Conservation (phyloP, 345 rosid species). For the Alliaria petiolata region DNA sequence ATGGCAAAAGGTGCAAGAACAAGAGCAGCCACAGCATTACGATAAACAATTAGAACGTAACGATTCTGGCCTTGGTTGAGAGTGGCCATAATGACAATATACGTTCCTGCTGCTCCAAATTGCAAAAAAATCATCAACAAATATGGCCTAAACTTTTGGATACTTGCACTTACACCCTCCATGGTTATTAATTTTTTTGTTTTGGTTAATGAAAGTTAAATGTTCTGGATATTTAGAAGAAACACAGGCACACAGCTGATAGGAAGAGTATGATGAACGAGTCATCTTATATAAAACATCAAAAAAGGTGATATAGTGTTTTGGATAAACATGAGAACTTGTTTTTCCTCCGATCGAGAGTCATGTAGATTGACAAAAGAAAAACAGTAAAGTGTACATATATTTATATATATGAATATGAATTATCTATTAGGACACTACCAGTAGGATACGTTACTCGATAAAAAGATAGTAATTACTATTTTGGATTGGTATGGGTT, state of each 20-base stretch:
- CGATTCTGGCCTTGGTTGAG: slow-evolving; percentile 80
- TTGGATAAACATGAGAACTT: slow-evolving; percentile 25
- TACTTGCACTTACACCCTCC: slow-evolving; percentile 3
- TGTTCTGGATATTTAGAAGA: neutral
- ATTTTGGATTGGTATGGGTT: neutral
- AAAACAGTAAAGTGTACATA: slow-evolving; percentile 13
- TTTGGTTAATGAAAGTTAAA: neutral
- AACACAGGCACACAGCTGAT: neutral
- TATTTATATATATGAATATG: neutral
- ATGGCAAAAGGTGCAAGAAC: slow-evolving; percentile 76
- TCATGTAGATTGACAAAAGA: slow-evolving; percentile 20
- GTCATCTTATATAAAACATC: slow-evolving; percentile 25
- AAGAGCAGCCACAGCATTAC: slow-evolving; percentile 69
- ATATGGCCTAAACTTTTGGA: slow-evolving; percentile 47
- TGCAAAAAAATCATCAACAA: slow-evolving; percentile 68
- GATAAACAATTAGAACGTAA: slow-evolving; percentile 65
- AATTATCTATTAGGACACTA: neutral
- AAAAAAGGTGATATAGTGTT: slow-evolving; percentile 27
- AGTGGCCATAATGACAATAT: slow-evolving; percentile 52
- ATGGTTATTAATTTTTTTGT: neutral
- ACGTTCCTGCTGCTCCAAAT: slow-evolving; percentile 65
- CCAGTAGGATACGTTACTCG: neutral
- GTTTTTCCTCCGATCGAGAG: slow-evolving; percentile 19
- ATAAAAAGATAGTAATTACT: neutral
- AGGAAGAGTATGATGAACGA: slow-evolving; percentile 4